Evolutionary conservation across 2,329 filamentous ascomycete genomes (phyloP).

Genomic region (Aspergillus tanneri): DNA sequence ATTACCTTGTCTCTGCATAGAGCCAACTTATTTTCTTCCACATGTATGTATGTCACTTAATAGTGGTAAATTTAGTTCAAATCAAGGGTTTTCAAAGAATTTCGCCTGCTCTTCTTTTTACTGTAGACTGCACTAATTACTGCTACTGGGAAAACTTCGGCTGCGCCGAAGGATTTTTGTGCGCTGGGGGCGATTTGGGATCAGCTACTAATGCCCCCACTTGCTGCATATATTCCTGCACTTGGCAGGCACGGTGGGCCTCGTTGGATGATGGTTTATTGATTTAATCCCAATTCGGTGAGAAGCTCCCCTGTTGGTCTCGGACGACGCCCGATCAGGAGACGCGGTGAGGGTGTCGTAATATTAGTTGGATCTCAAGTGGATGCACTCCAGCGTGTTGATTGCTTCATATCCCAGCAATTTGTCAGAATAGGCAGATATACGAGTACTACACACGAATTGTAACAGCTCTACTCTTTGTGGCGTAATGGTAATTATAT

Average conservation of each 20-base stretch:
- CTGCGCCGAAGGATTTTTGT: background rate
- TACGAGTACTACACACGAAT: conserved; percentile 3
- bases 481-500: no score
- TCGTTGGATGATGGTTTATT: background rate
- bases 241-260: conserved; percentile 9
- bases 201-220: conserved; percentile 2
- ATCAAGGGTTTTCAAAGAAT: conserved; percentile 32
- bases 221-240: background rate
- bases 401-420: background rate
- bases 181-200: background rate
- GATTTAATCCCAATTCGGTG: background rate
- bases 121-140: no score
- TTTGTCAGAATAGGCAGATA: no score
- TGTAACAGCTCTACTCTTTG: no score
- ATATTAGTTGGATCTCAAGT: conserved; percentile 5
- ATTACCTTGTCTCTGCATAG: conserved; percentile 35
- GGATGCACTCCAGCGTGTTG: conserved; percentile 3
- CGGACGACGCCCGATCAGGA: conserved; percentile 8
- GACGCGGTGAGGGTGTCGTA: background rate
- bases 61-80: conserved; percentile 40
- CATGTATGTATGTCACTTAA: conserved; percentile 45
- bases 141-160: no score
- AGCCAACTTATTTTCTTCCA: conserved; percentile 39
- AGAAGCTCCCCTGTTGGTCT: background rate
- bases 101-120: background rate